These are phyloP conservation scores for Syncephalis plumigaleata DNA, from an alignment of 371 early-diverging fungal genomes.

Conservation along the genomic window DNA sequence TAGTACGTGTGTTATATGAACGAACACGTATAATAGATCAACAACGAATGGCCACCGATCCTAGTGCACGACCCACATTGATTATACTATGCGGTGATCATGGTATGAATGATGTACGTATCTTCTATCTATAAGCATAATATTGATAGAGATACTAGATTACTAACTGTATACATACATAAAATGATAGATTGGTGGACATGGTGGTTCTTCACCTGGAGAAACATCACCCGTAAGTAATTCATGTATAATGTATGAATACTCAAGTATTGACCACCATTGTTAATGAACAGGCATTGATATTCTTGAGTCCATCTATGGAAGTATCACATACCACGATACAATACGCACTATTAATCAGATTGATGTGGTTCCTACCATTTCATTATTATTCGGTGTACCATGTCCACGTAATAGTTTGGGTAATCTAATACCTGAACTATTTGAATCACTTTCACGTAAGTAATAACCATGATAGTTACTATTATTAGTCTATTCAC, in stretches of 20 bases:
- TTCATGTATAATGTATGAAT: background rate
- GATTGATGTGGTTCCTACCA: conserved; percentile 76
- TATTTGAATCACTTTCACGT: conserved; percentile 15
- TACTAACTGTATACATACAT: too few relatives aligned
- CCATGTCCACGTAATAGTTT: conserved; percentile 87
- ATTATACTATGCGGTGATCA: conserved; percentile 96
- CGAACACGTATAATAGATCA: conserved; percentile 23
- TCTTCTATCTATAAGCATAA: conserved; percentile 6
- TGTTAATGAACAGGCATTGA: conserved; percentile 24
- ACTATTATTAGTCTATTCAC: background rate
- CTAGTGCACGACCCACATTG: conserved; percentile 44
- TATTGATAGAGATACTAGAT: background rate
- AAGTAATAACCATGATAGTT: conserved; percentile 8
- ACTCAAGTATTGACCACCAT: background rate
- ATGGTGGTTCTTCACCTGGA: conserved; percentile 41
- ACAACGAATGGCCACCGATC: conserved; percentile 12
- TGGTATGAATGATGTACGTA: conserved; percentile 91
- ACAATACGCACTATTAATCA: conserved; percentile 36
- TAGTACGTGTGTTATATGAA: conserved; percentile 31
- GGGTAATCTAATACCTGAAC: conserved; percentile 56
- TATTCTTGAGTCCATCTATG: conserved; percentile 25
- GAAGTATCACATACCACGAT: background rate
- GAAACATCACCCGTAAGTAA: conserved; percentile 36
- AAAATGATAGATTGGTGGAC: conserved; percentile 43
- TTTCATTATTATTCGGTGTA: conserved; percentile 61